A percentile compares a stretch with the other conserved stretches of the same genome.
These are phyloP conservation scores for Dictyostelium citrinum DNA, from an alignment of 78 protist species.

Conservation along the genomic window DNA sequence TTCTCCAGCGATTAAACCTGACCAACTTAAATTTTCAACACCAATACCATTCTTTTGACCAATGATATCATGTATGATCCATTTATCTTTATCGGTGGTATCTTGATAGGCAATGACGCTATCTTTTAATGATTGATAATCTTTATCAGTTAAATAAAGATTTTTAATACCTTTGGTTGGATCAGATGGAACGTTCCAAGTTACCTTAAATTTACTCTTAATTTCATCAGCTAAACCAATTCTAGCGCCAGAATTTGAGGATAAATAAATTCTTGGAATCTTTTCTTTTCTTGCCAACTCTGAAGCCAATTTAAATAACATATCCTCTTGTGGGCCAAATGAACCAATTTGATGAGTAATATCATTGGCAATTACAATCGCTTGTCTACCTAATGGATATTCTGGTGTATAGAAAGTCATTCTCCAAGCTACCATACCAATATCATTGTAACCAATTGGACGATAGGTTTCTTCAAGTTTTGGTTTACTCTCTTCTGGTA, in stretches of 20 bases:
- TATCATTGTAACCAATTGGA: conserved; percentile 62
- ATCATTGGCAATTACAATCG: conserved; percentile 96
- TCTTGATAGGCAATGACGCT: conserved; percentile 44
- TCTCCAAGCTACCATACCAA: conserved; percentile 97
- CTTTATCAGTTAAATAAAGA: conserved; percentile 91
- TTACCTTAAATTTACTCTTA: conserved; percentile 80
- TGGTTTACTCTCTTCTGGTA: conserved; percentile 37
- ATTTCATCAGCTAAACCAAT: conserved; percentile 96
- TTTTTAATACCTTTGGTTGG: conserved; percentile 87
- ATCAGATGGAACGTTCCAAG: conserved; percentile 83
- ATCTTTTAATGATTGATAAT: conserved; percentile 61
- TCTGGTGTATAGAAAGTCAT: conserved; percentile 91
- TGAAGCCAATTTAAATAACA: conserved; percentile 77
- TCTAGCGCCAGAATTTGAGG: conserved; percentile 98
- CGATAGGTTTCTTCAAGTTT: conserved; percentile 68
- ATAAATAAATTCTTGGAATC: conserved; percentile 95
- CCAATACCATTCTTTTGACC: conserved; percentile 94
- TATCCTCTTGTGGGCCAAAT: conserved; percentile 91
- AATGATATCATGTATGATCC: conserved; percentile 85
- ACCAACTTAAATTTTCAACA: conserved; percentile 98
- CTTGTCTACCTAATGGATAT: conserved; percentile 92
- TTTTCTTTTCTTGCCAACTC: conserved; percentile 88
- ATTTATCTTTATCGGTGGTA: conserved; percentile 21
- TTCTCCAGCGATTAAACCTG: conserved; percentile 98
- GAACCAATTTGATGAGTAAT: conserved; percentile 95